Evolutionary conservation across 2,329 filamentous ascomycete genomes (phyloP), one percentile per base, ranked within the genome.

Genomic region (Penicillium brasilianum): DNA sequence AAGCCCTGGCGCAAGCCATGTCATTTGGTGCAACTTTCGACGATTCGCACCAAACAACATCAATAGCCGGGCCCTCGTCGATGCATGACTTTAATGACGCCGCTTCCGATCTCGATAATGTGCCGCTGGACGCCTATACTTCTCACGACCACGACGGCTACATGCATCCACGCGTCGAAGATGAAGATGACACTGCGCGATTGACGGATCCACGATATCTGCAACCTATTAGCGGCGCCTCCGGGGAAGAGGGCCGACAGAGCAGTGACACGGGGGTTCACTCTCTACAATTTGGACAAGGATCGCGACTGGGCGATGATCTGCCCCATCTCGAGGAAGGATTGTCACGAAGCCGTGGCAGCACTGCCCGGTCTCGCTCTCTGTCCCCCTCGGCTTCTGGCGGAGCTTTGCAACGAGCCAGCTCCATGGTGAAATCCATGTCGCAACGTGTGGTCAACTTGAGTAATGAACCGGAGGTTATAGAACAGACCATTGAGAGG

Each of bases 381-480:
- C 81, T 88, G 41, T 87, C 89, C 1, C 82, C 86, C 2, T 88
- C 88, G 18, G 83, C 85, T 9, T 84, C 86, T 11, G 85, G 85
- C 20, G 78, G 77, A 28, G 89, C 90, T 18, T 76, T 93, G 55
- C 86, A 84, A 25, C 84, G 87, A 68, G 90, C 90, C 62, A 87
- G 90, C 48, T 91, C 90, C 9, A 91, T 93, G 69, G 87, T 93
- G 77, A 86, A 90, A 65, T 88, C 87, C 67, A 96, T 99, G 88
- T 98, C 96, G 34, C 93, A 97, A 80, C 92, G 95, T 81, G 93
- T 99, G 58, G 95, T 99, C 72, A 98, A 98, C 73, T 86, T 99
- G 70, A 97, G 93, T 78, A 96, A 96, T 73, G 95, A 98, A 71
- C 90, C 89, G 4, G 92, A 97, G 69, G 81, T 91, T 20, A 83